Conservation (phyloP, 2,329 filamentous ascomycete species). For the Colletotrichum camelliae region DNA sequence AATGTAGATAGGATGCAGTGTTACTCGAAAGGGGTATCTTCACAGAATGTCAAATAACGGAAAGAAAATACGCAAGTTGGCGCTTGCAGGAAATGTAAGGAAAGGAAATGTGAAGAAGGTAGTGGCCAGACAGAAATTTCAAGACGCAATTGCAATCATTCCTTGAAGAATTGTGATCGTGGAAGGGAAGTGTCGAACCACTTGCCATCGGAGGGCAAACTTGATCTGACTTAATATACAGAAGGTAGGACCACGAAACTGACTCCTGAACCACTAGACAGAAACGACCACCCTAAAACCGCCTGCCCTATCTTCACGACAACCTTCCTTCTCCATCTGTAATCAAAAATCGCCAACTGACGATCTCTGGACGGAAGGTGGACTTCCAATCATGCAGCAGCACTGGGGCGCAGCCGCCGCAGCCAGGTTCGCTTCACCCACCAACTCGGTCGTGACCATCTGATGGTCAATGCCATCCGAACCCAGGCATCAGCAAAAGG, state of each 20-base stretch:
- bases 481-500: conserved; percentile 2
- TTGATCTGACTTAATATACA: not conserved
- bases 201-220: not conserved
- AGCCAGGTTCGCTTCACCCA: not conserved
- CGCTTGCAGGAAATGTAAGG: not conserved
- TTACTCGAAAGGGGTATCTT: not conserved
- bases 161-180: not conserved
- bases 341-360: not conserved
- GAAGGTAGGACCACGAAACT: not conserved
- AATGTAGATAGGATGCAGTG: not conserved
- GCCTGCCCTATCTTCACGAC: not conserved
- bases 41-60: not conserved
- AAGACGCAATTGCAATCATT: not conserved
- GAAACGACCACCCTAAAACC: not conserved
- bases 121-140: not conserved
- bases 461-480: not conserved
- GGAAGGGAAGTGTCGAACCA: not conserved
- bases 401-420: not conserved
- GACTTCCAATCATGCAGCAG: not conserved
- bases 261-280: not conserved
- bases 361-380: not conserved
- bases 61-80: not conserved
- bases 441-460: not conserved
- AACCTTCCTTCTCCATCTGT: not conserved
- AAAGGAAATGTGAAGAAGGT: not conserved